phyloP scores from a whole-genome alignment of 2,329 filamentous ascomycete genomes.

The Cytospora piceicola region DNA sequence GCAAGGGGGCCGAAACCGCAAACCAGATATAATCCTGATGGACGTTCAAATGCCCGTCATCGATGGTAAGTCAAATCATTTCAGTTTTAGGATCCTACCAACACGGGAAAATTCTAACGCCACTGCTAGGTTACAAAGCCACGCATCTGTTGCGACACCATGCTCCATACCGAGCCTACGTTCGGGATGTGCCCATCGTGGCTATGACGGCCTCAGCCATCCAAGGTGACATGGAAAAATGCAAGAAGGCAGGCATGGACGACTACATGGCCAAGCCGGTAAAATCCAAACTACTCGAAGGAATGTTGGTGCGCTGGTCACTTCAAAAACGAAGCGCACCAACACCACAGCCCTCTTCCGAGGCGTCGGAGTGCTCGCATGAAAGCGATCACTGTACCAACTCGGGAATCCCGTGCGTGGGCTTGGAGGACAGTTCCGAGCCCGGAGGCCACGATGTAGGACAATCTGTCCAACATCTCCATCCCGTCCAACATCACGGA shows the following conservation, averaged over 20 bases:
- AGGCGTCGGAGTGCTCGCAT: constrained; percentile 33
- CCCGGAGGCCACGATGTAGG: background rate
- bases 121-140: constrained; percentile 66
- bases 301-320: constrained; percentile 43
- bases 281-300: constrained; percentile 51
- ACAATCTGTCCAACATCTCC: no score
- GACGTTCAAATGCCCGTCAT: constrained; percentile 23
- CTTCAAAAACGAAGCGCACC: constrained; percentile 27
- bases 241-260: constrained; percentile 58
- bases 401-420: constrained; percentile 32
- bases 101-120: background rate
- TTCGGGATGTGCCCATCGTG: constrained; percentile 60
- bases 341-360: constrained; percentile 13
- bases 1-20: constrained; percentile 52
- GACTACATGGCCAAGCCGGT: constrained; percentile 61
- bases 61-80: constrained; percentile 2
- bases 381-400: constrained; percentile 34
- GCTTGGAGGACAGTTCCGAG: background rate
- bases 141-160: constrained; percentile 75
- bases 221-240: constrained; percentile 57
- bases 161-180: constrained; percentile 62
- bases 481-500: no score
- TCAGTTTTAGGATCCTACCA: no score
- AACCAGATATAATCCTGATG: constrained; percentile 78
- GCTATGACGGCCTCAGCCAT: constrained; percentile 61